Conservation (phyloP, 1,284 basidiomycete genomes). For the Leccinum laetum region DNA sequence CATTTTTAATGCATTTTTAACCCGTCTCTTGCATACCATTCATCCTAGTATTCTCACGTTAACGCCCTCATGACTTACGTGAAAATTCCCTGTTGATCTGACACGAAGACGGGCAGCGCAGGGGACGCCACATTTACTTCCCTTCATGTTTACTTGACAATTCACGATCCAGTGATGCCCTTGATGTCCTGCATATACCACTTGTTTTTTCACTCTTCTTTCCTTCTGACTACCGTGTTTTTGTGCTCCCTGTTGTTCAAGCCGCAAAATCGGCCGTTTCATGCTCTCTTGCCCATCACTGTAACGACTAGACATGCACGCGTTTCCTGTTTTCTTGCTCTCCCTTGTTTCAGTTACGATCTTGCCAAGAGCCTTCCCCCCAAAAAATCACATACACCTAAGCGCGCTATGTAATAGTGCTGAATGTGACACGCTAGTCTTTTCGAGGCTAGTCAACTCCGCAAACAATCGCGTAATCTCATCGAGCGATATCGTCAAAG, state of each 20-base stretch:
- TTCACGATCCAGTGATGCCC: conserved; percentile 26
- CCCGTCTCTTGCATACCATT: conserved; percentile 34
- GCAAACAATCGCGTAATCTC: conserved; percentile 4
- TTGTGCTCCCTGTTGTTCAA: conserved; percentile 26
- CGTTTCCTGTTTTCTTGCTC: conserved; percentile 34
- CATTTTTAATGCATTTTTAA: conserved; percentile 31
- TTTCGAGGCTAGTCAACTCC: conserved; percentile 4
- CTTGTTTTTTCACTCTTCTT: conserved; percentile 23
- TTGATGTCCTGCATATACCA: conserved; percentile 27
- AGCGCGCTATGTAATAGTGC: conserved; percentile 12
- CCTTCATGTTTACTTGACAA: conserved; percentile 27
- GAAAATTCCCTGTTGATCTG: conserved; percentile 18
- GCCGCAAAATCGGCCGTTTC: conserved; percentile 22
- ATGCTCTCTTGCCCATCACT: conserved; percentile 34
- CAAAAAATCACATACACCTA: conserved; percentile 21
- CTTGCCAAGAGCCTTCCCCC: conserved; percentile 11
- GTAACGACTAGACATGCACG: conserved; percentile 72
- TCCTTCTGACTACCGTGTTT: conserved; percentile 12
- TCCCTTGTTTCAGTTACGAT: conserved; percentile 26
- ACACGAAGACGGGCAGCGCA: conserved; percentile 11
- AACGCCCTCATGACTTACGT: conserved; percentile 16
- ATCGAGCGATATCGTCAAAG: conserved; percentile 6
- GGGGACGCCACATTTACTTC: conserved; percentile 14
- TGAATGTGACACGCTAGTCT: conserved; percentile 20
- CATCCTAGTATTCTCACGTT: conserved; percentile 28